Conservation (phyloP, 164 flowering plant genomes). For the Berberis thunbergii region DNA sequence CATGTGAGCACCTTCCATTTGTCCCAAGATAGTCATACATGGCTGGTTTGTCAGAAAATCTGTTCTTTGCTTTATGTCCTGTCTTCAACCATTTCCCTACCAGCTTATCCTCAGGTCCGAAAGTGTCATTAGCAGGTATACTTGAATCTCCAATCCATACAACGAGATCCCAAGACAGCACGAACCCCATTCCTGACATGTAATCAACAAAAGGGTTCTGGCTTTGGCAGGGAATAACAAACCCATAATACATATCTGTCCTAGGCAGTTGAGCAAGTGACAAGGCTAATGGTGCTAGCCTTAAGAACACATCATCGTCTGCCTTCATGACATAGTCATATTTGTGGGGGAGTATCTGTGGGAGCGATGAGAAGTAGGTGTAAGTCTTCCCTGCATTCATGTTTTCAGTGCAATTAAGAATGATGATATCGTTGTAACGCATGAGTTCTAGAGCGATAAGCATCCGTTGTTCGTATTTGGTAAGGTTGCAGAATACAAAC, state of each 20-base stretch:
- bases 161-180: slow-evolving; percentile 55
- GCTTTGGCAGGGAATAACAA: slow-evolving; percentile 49
- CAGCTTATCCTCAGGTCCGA: slow-evolving; percentile 50
- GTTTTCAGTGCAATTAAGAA: slow-evolving; percentile 56
- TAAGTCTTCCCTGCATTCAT: slow-evolving; percentile 65
- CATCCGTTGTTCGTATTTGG: slow-evolving; percentile 42
- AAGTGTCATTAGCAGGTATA: slow-evolving; percentile 26
- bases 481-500: slow-evolving; percentile 55
- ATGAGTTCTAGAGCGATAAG: slow-evolving; percentile 45
- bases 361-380: slow-evolving; percentile 52
- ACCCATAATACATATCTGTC: slow-evolving; percentile 41
- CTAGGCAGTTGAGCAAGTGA: slow-evolving; percentile 33
- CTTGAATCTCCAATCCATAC: slow-evolving; percentile 43
- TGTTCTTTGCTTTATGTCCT: slow-evolving; percentile 37
- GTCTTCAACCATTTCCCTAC: slow-evolving; percentile 50
- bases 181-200: slow-evolving; percentile 70
- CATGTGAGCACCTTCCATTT: slow-evolving; percentile 52
- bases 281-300: slow-evolving; percentile 26
- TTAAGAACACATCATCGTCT: slow-evolving; percentile 46
- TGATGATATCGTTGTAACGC: slow-evolving; percentile 49
- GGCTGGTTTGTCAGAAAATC: slow-evolving; percentile 38
- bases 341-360: slow-evolving; percentile 15
- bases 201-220: slow-evolving; percentile 43
- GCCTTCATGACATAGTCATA: slow-evolving; percentile 66
- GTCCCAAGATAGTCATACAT: slow-evolving; percentile 53